Evolutionary conservation across 2,329 filamentous ascomycete species (phyloP), one percentile per base, ranked within the genome.

Genomic region (Biscogniauxia marginata): DNA sequence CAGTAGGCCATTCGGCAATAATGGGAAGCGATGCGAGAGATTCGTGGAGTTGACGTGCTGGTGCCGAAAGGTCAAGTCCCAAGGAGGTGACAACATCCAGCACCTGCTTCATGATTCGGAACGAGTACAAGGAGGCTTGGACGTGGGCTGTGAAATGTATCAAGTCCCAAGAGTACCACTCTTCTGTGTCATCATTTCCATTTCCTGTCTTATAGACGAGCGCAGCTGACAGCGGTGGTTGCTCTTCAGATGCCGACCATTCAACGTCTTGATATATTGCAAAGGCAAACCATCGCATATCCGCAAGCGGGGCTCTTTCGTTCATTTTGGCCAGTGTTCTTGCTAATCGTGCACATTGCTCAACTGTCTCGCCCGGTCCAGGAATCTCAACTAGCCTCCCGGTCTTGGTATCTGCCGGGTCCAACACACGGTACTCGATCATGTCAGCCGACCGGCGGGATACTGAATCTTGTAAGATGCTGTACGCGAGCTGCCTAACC

Each of bases 141-240:
- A 85, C 70, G 60, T 87, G 83, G 0, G 86, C 85, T 7, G 78
- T 69, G 49, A 88, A 75, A 63, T 91, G 87, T 46, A 88, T 71
- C 18, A 80, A 73, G 8, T 80, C 74, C 88, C 87, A 90, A 1
- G 75, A 72, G 62, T 69, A 49, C n/a, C n/a, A n/a, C 64, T 61
- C 47, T 34, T 72, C 62, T 9, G 75, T 53, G 1, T 65, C 63
- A n/a, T 74, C 68, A 2, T 63, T 65, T 0, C 57, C 56, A 19
- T 57, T 60, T 1, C 62, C 65, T n/a, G 64, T 62, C 19, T 70
- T 49, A 8, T 60, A 50, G 13, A 76, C 58, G 6, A 73, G 59
- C n/a, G 62, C 57, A 4, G 71, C 55, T 7, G 69, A 68, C 2
- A 74, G 58, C 0, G 74, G 63, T 16, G 60, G 52, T 23, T 71